A percentile compares a stretch with the other conserved stretches of the same genome.
Evolutionary conservation across 345 rosid genomes (phyloP).

Genomic region (Citrus glauca): DNA sequence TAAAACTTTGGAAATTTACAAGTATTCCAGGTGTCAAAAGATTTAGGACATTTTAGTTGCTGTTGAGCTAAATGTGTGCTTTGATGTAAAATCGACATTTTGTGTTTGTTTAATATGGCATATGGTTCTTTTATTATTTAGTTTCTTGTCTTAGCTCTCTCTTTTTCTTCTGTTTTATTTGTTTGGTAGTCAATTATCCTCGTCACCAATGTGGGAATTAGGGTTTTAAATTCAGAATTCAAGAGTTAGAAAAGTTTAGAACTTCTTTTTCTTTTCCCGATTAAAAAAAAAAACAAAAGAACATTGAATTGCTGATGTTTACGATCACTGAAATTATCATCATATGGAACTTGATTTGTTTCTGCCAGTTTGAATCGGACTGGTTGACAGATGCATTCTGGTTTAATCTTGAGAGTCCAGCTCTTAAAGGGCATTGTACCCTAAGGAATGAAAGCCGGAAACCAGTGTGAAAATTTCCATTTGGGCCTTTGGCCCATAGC

Average conservation of each 20-base stretch:
- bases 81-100: neutral
- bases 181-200: neutral
- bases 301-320: no score
- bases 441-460: no score
- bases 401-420: no score
- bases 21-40: neutral
- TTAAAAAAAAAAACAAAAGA: no score
- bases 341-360: no score
- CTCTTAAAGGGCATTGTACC: no score
- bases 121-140: neutral
- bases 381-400: no score
- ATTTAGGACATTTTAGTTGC: neutral
- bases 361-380: no score
- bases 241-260: neutral
- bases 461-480: no score
- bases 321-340: no score
- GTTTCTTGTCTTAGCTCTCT: neutral
- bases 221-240: neutral
- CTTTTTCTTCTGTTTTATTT: neutral
- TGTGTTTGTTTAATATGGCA: neutral
- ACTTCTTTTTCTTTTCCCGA: no score
- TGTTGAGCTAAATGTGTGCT: neutral
- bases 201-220: neutral
- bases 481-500: no score
- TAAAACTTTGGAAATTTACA: conserved; percentile 14